These are phyloP conservation scores for Linderina pennispora DNA, from an alignment of 192 early-diverging fungal genomes.

Conservation along the genomic window DNA sequence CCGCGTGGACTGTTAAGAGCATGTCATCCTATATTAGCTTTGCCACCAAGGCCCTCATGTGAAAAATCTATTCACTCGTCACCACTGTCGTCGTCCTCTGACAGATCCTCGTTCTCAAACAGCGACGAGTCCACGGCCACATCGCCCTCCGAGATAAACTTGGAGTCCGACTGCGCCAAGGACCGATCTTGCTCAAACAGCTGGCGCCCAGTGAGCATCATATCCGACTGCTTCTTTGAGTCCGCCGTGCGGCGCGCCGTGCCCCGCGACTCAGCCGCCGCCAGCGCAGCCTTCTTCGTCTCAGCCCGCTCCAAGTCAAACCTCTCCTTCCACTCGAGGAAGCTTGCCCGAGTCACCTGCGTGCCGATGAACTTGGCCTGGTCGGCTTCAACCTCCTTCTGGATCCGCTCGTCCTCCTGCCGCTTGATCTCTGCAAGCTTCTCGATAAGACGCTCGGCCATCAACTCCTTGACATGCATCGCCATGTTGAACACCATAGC, in stretches of 20 bases:
- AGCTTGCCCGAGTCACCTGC: conserved; percentile 68
- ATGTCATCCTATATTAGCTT: no score
- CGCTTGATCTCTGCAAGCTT: conserved; percentile 48
- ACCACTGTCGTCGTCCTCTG: conserved; percentile 48
- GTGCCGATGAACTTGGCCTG: conserved; percentile 74
- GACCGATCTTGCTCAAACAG: conserved; percentile 88
- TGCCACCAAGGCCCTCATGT: no score
- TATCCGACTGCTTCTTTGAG: conserved; percentile 37
- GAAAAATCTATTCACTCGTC: no score
- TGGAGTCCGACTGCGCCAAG: conserved; percentile 76
- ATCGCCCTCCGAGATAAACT: conserved; percentile 79
- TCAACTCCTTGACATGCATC: conserved; percentile 63
- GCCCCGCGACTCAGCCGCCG: conserved; percentile 32
- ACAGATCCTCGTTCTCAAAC: conserved; percentile 62
- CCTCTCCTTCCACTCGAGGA: conserved; percentile 69
- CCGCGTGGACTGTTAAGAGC: no score
- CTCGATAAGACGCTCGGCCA: conserved; percentile 55
- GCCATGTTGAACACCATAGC: conserved; percentile 88
- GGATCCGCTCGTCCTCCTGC: conserved; percentile 46
- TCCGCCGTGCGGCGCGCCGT: conserved; percentile 37
- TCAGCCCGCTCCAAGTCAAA: conserved; percentile 69
- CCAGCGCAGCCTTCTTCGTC: conserved; percentile 46
- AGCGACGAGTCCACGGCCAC: conserved; percentile 72
- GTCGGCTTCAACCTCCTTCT: conserved; percentile 67
- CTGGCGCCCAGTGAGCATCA: conserved; percentile 65